Evolutionary conservation across 164 flowering plant species (phyloP).

Genomic region (Berberis vulgaris): DNA sequence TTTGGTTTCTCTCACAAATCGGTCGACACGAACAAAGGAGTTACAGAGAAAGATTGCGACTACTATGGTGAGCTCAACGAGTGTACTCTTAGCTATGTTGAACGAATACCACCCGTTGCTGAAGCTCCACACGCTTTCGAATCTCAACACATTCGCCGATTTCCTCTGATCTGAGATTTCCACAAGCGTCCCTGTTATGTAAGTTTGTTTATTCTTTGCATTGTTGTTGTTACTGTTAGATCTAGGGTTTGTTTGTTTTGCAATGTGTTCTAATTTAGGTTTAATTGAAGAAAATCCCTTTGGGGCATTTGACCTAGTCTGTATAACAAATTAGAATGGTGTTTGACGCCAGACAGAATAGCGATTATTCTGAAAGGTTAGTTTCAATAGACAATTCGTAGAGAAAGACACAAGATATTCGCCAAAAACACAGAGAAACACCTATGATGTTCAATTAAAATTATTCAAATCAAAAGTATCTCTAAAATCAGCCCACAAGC

Average conservation of each 20-base stretch:
- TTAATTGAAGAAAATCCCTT: not conserved
- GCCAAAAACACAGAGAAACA: too few species aligned
- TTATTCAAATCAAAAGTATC: too few species aligned
- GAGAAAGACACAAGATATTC: too few species aligned
- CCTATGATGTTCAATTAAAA: too few species aligned
- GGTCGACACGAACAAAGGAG: too few species aligned
- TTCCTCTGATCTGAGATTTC: conserved; percentile 94
- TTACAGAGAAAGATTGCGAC: conserved; percentile 20
- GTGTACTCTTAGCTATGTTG: conserved; percentile 83
- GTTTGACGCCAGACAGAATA: too few species aligned
- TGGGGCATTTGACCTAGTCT: not conserved
- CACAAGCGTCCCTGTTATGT: conserved; percentile 78
- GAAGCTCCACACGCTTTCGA: conserved; percentile 80
- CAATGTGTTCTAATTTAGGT: not conserved
- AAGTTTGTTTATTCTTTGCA: conserved; percentile 1
- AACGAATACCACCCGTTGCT: conserved; percentile 62
- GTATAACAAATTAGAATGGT: too few species aligned
- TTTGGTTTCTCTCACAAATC: too few species aligned
- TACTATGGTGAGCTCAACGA: conserved; percentile 71
- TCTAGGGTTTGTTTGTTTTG: not conserved
- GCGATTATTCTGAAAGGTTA: too few species aligned
- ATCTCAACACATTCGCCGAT: conserved; percentile 70
- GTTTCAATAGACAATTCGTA: too few species aligned
- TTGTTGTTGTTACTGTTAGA: not conserved
- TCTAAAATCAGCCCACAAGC: too few species aligned